Percentiles rank a stretch among this genome's conserved stretches.
Conservation (phyloP, 768 basidiomycete genomes). For the Glaciozyma antarctica region DNA sequence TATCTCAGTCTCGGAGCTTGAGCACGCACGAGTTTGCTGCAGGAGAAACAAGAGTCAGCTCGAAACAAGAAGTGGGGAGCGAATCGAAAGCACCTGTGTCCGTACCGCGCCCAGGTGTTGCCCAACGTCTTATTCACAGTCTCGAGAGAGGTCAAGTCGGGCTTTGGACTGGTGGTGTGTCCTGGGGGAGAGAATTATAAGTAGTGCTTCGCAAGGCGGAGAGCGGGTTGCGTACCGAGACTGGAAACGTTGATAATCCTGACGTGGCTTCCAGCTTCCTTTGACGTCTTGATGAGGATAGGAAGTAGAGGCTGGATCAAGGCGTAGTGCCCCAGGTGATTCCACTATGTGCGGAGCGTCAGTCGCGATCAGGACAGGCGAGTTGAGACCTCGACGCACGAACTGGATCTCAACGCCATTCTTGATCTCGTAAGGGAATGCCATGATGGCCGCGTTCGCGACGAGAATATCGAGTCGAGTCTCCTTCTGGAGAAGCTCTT, state of each 20-base stretch:
- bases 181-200: neutral
- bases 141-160: constrained; percentile 17
- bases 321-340: constrained; percentile 34
- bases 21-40: neutral
- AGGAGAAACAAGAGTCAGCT: neutral
- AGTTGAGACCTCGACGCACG: neutral
- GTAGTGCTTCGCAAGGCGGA: neutral
- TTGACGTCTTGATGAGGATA: constrained; percentile 27
- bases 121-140: constrained; percentile 7
- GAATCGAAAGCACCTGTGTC: neutral
- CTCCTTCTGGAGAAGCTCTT: constrained; percentile 22
- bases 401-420: constrained; percentile 28
- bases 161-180: constrained; percentile 5
- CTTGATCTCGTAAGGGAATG: constrained; percentile 28
- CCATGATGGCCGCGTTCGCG: constrained; percentile 24
- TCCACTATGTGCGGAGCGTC: constrained; percentile 16
- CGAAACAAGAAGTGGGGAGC: neutral
- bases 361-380: too few species aligned
- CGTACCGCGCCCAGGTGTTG: constrained; percentile 20
- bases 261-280: constrained; percentile 11
- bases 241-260: constrained; percentile 25
- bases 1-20: neutral
- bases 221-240: neutral
- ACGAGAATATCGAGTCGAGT: constrained; percentile 28
- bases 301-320: constrained; percentile 27